Percentiles rank a stretch among this genome's conserved stretches.
phyloP scores from a whole-genome alignment of 202 grass and related monocot species.

The Panicum hallii region DNA sequence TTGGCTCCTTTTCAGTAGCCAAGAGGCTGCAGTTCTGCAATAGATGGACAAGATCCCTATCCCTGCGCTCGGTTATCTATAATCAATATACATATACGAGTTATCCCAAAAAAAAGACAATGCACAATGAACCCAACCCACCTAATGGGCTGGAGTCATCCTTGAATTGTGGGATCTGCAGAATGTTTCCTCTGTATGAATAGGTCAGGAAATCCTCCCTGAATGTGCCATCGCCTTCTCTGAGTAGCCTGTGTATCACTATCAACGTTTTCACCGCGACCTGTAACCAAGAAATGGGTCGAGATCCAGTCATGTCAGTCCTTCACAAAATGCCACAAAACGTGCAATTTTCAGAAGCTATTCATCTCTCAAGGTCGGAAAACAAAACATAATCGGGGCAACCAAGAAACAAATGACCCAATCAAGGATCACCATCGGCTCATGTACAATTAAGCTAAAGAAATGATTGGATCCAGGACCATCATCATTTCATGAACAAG shows the following conservation, averaged over 20 bases:
- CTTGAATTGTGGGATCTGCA: constrained; percentile 88
- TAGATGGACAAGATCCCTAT: background rate
- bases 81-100: background rate
- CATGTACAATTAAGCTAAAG: background rate
- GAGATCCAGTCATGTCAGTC: background rate
- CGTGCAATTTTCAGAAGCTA: background rate
- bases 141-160: constrained; percentile 94
- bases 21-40: background rate
- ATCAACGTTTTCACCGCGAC: constrained; percentile 94
- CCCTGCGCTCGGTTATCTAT: background rate
- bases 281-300: constrained; percentile 45
- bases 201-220: constrained; percentile 85
- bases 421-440: background rate
- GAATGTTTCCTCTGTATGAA: constrained; percentile 77
- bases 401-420: background rate
- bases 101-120: background rate
- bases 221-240: constrained; percentile 94
- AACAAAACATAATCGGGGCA: background rate
- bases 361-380: background rate
- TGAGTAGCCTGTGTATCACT: constrained; percentile 82
- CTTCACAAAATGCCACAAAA: background rate
- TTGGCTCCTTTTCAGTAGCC: background rate
- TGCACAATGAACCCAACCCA: constrained; percentile 41
- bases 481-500: background rate
- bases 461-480: constrained; percentile 16